Base-by-base conservation (phyloP, 2,329 filamentous ascomycete genomes). In the Magnaporthales sp. region DNA sequence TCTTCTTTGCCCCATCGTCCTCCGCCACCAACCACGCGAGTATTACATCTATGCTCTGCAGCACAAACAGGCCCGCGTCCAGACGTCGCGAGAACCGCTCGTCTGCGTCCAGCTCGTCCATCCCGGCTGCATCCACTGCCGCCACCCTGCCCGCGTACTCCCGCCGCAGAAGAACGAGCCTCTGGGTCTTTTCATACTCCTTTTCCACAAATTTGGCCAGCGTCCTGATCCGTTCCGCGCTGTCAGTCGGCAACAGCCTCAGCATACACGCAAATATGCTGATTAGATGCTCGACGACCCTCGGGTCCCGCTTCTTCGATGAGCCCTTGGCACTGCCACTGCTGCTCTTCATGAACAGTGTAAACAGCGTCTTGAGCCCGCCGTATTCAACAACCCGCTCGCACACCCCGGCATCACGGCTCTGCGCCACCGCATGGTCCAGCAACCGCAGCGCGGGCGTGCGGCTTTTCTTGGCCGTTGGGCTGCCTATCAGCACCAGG, bases 161-260 rank as follows among this genome's bases (percentile, higher is more conserved):
- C 63, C 86, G 80, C 56, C 93, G 86, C 63, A 97, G 77, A 68
- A 84, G 81, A 46, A 96, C 76, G 4, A 98, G 81, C 74, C 89
- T 91, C 6, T 75, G 79, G 51, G 92, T 86, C 81, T 98, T 98
- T 71, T 89, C 92, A 75, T 96, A 97, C 70, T 97, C 89, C 74
- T 92, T 96, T 76, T 99, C 95, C 22, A 97, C 90, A 73, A 98
- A 98, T 74, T 99, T 99, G 63, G 93, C 94, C 4, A 98, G 83
- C 0, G 90, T 86, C 4, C 95, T 87, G 71, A 98, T 96, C 6
- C 95, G 86, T 32, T 89, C 84, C 0, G 91, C 83, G 1, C 91
- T 93, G 32, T 92, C 87, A 19, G 88, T 91, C 0, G 93, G 93
- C 1, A 99, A 78, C 4, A 89, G 83, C 27, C 93, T 89, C 1